Conservation (phyloP, 805 yeast genomes). For the Candida ficus region DNA sequence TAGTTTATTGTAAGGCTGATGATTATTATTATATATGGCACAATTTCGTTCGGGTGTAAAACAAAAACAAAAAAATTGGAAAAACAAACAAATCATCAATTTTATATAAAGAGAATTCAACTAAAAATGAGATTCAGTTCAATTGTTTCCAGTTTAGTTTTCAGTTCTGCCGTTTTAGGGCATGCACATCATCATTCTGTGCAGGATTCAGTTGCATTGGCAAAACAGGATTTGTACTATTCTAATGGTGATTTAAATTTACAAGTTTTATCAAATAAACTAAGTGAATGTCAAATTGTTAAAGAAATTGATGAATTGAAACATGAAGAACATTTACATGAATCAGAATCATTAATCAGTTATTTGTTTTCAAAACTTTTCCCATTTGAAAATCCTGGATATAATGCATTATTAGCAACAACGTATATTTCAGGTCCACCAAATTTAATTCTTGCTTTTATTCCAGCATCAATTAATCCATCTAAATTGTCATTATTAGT, state of each 20-base stretch:
- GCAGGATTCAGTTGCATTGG: no score
- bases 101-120: no score
- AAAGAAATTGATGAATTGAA: constrained; percentile 31
- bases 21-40: no score
- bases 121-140: no score
- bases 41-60: no score
- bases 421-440: constrained; percentile 64
- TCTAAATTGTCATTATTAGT: constrained; percentile 48
- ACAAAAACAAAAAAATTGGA: no score
- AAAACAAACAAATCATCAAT: no score
- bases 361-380: constrained; percentile 38
- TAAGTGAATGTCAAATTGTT: constrained; percentile 36
- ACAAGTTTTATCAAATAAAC: constrained; percentile 26
- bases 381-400: constrained; percentile 51
- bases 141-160: no score
- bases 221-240: constrained; percentile 27
- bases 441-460: constrained; percentile 45
- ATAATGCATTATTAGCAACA: constrained; percentile 60
- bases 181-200: no score
- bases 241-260: constrained; percentile 40
- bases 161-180: no score
- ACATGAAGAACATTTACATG: constrained; percentile 19
- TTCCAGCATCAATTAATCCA: constrained; percentile 53
- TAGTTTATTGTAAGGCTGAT: no score
- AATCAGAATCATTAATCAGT: constrained; percentile 29